Base-by-base conservation (phyloP, 441 rosid species). In the Corymbia calophylla region DNA sequence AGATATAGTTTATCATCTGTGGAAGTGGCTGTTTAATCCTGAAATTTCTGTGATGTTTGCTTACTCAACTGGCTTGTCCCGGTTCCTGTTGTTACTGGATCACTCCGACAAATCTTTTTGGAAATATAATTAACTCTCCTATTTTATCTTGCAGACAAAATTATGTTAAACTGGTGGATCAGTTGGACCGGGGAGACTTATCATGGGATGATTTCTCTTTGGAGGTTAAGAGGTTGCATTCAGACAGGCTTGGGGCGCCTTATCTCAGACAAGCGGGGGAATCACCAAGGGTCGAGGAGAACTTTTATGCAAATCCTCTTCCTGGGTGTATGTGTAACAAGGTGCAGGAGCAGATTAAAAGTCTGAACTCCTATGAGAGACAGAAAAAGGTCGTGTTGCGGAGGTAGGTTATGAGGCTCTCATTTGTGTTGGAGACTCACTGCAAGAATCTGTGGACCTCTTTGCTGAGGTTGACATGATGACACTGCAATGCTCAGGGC, bases 291-390 rank as follows among this genome's bases (percentile, higher is more conserved):
- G 88, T 94, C 64, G 99, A 98, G 94, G 99, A 97, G 94, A 97
- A 95, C 88, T 98, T 98, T 85, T 97, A 95, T 90, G 98, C 99
- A 31, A 98, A 98, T 90, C 99, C 99, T 73, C 91, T 94, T 88
- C 99, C 99, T 5, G 99, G 97, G 18, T 98, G 99, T 91, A 87
- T 98, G 88, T 98, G 99, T 90, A 91, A 93, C 90, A 95, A 89
- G 88, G 88, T 93, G 88, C 93, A 87, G 89, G 93, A 92, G 89
- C 88, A 70, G 66, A 68, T 73, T 39, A 85, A 29, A 17, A 87
- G 31, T 54, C 90, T 87, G 88, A 94, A 93, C 55, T 88, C 87
- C 15, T 90, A 92, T 53, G 88, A 91, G 89, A 85, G 86, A 51
- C 58, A 73, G 90, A 88, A 87, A 88, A 82, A 86, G 47, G 92